Conservation (phyloP, 768 basidiomycete species). For the Tephrocybe rancida region DNA sequence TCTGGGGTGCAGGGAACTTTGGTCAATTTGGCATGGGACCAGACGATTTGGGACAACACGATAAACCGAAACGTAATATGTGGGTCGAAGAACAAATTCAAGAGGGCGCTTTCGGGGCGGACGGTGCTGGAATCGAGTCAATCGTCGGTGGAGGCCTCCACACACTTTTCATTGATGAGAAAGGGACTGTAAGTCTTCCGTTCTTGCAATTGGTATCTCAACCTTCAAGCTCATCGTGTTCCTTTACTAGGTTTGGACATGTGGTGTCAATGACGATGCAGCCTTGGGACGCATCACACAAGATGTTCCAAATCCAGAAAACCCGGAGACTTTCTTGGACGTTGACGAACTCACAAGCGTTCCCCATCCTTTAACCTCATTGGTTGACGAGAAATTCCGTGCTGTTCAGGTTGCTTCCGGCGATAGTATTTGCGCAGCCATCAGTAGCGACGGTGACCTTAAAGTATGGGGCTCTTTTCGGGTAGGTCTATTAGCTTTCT, state of each 20-base stretch:
- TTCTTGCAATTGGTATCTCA: neutral
- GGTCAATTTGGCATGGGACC: slow-evolving; percentile 95
- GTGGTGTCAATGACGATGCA: slow-evolving; percentile 87
- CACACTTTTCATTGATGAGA: slow-evolving; percentile 85
- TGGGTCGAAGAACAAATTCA: slow-evolving; percentile 80
- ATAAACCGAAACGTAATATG: slow-evolving; percentile 73
- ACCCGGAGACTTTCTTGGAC: slow-evolving; percentile 59
- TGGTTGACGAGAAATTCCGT: slow-evolving; percentile 81
- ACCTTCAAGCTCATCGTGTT: neutral
- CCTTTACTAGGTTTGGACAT: slow-evolving; percentile 72
- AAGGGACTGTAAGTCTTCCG: slow-evolving; percentile 72
- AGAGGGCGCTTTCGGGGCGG: slow-evolving; percentile 69
- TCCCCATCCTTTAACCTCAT: slow-evolving; percentile 67
- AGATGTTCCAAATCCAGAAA: slow-evolving; percentile 59
- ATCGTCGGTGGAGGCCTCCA: slow-evolving; percentile 89
- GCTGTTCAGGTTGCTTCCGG: slow-evolving; percentile 84
- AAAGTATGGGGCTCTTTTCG: slow-evolving; percentile 91
- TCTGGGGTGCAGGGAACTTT: slow-evolving; percentile 92
- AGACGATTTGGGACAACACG: slow-evolving; percentile 67
- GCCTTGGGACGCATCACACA: slow-evolving; percentile 81
- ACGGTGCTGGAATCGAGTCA: slow-evolving; percentile 79
- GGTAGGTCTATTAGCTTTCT: slow-evolving; percentile 45
- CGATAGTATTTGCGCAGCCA: slow-evolving; percentile 86
- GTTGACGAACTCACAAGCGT: slow-evolving; percentile 54
- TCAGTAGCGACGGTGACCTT: slow-evolving; percentile 78